Base-by-base conservation (phyloP, 495 filamentous ascomycete species). In the Lophiotrema nucula region DNA sequence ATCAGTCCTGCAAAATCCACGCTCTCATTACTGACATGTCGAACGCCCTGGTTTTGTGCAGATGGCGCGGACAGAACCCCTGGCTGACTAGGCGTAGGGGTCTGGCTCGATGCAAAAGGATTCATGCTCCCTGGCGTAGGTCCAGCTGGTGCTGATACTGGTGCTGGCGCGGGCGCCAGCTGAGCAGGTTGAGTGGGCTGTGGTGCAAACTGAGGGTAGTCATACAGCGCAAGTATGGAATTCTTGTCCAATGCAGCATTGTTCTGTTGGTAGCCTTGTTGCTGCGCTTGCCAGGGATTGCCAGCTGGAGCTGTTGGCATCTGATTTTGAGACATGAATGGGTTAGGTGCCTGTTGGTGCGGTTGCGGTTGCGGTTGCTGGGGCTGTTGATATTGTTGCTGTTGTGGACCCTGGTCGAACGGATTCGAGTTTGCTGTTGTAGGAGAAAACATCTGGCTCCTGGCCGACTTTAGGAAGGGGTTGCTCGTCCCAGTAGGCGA, bases 221-320 rank as follows among this genome's bases (percentile, higher is more conserved):
- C 87, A 73, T 92, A 98, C 4, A 98, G 73, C 12, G 91, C 88
- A 56, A 98, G 80, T 63, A 98, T 97, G 44, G 84, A 86, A 11
- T 82, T 83, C 63, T 95, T 98, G 67, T 96, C 84, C 63, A 64
- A 64, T 2, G n/a, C 35, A 16, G 38, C 22, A 10, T 23, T 22
- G 8, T 38, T 22, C n/a, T 81, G 71, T 25, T 79, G 80, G 21
- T 73, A 73, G 35, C 69, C 69, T 59, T 79, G 79, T 1, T 46
- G 75, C 73, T 67, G 66, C 66, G 58, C 46, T 27, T 62, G 58
- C 48, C 45, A 62, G n/a, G 27, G 33, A 18, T 49, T 51, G n/a
- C 21, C 18, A 5, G 51, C 19, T 28, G 41, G 52, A 16, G 26
- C 23, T 5, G 24, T 2, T 8, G 28, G 46, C 11, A 4, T 39